Conservation (phyloP, 139 green algal species). For the Pseudopediastrum boryanum region DNA sequence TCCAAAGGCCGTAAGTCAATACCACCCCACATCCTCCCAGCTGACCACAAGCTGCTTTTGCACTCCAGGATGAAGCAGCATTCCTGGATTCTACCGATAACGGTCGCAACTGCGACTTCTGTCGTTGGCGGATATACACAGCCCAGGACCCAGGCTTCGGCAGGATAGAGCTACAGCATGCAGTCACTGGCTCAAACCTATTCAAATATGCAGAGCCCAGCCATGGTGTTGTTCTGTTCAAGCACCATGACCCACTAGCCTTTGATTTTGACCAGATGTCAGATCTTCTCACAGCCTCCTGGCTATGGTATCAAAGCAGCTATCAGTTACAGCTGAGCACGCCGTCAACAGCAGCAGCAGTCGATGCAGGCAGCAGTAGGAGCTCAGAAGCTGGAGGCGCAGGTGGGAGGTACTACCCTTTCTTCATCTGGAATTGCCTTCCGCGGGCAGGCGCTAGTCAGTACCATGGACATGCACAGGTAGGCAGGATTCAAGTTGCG, state of each 20-base stretch:
- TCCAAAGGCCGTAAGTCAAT: neutral
- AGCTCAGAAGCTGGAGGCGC: neutral
- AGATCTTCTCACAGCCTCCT: constrained; percentile 61
- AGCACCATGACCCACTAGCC: constrained; percentile 81
- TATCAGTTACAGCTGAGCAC: constrained; percentile 5
- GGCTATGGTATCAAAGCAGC: constrained; percentile 60
- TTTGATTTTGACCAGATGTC: constrained; percentile 62
- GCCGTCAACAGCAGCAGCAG: too few species aligned
- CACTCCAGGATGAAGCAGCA: neutral
- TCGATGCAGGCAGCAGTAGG: too few species aligned
- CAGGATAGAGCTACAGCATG: constrained; percentile 34
- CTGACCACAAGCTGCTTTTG: neutral
- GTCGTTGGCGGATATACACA: constrained; percentile 10
- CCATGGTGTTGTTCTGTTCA: constrained; percentile 81
- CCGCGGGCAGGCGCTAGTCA: constrained; percentile 55
- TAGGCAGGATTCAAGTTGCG: too few species aligned
- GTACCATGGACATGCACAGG: constrained; percentile 62
- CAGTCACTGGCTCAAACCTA: constrained; percentile 81
- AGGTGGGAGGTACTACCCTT: constrained; percentile 40
- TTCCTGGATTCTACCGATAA: constrained; percentile 22
- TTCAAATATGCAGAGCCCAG: constrained; percentile 79
- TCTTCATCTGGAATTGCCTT: constrained; percentile 82
- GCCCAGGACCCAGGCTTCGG: constrained; percentile 26
- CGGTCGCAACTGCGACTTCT: constrained; percentile 29
- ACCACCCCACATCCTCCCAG: too few species aligned